phyloP scores from a whole-genome alignment of 345 rosid genomes.

The Eucalyptus viminalis region DNA sequence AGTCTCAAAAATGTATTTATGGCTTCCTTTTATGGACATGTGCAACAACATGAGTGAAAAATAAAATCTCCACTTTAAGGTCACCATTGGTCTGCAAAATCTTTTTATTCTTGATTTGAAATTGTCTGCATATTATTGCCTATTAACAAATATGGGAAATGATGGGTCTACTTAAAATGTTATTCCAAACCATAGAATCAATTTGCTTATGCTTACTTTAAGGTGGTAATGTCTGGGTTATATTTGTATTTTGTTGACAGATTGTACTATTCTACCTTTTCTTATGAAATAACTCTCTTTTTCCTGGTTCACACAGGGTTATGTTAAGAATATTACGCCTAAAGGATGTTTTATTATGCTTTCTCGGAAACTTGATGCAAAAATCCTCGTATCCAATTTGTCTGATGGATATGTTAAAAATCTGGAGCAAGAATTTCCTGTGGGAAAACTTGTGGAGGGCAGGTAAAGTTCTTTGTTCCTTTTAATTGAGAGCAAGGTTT shows the following conservation, averaged over 20 bases:
- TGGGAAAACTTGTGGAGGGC: slow-evolving; percentile 82
- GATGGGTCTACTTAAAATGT: neutral
- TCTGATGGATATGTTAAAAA: slow-evolving; percentile 59
- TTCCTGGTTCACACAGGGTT: slow-evolving; percentile 50
- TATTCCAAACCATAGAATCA: neutral
- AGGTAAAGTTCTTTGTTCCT: slow-evolving; percentile 27
- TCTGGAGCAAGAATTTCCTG: slow-evolving; percentile 72
- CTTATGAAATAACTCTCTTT: neutral
- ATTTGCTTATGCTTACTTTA: neutral
- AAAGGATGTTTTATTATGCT: slow-evolving; percentile 87
- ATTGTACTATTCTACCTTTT: neutral
- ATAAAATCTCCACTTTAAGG: neutral
- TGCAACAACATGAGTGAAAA: neutral
- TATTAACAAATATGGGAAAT: neutral
- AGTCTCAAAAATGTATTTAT: neutral
- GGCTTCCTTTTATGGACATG: neutral
- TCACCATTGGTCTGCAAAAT: neutral
- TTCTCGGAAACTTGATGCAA: slow-evolving; percentile 84
- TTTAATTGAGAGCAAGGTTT: neutral
- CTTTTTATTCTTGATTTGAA: neutral
- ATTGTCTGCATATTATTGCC: neutral
- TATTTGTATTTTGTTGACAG: neutral
- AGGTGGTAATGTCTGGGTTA: neutral
- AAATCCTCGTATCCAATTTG: slow-evolving; percentile 64
- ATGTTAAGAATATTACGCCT: slow-evolving; percentile 69